These are phyloP conservation scores for Rhododendron williamsianum DNA, from an alignment of 148 eudicot species.

Conservation along the genomic window DNA sequence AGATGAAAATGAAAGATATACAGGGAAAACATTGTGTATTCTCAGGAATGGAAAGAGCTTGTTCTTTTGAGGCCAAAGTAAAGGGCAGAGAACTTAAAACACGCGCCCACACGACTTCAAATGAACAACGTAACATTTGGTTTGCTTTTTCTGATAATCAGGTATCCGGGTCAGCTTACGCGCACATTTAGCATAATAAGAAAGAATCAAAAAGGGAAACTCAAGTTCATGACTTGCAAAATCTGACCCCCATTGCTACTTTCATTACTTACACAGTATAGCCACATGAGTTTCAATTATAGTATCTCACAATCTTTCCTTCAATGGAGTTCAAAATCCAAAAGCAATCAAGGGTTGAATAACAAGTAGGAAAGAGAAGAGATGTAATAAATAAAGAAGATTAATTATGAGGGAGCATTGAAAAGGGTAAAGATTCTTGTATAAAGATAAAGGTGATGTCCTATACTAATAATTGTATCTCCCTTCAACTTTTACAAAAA, in stretches of 20 bases:
- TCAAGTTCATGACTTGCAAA: neutral
- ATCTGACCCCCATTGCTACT: neutral
- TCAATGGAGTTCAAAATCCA: conserved; percentile 7
- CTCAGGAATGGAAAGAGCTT: neutral
- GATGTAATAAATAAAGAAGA: neutral
- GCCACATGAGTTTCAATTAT: neutral
- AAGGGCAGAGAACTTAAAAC: neutral
- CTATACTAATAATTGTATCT: conserved; percentile 16
- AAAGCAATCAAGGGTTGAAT: conserved; percentile 14
- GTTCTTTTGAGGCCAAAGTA: neutral
- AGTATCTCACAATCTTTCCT: neutral
- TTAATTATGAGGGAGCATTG: conserved; percentile 14
- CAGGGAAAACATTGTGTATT: neutral
- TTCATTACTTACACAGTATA: neutral
- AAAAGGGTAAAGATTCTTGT: conserved; percentile 11
- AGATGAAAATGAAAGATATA: neutral
- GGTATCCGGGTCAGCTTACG: too few species aligned
- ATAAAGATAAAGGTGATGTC: conserved; percentile 11
- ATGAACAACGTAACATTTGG: too few species aligned
- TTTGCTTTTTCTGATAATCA: too few species aligned
- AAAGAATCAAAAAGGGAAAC: neutral
- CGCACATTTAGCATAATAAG: neutral
- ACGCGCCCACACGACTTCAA: too few species aligned
- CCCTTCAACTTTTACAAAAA: conserved; percentile 8
- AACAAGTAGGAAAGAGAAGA: conserved; percentile 1